phyloP scores from a whole-genome alignment of 306 rosid species.

The Malus sieversii region DNA sequence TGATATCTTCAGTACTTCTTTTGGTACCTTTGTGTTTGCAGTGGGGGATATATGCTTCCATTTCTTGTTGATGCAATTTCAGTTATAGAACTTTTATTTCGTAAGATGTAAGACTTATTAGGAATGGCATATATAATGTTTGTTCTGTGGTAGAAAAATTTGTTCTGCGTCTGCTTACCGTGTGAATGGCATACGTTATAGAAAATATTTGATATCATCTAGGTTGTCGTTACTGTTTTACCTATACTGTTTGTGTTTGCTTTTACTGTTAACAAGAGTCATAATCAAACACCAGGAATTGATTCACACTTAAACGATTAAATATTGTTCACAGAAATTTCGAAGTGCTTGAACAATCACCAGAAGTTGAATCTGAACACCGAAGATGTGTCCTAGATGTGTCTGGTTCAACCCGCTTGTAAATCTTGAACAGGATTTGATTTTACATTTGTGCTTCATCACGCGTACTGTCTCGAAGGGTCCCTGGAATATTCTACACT shows the following conservation, averaged over 20 bases:
- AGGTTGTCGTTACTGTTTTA: no score
- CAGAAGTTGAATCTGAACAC: neutral
- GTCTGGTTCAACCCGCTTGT: neutral
- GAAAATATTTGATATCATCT: neutral
- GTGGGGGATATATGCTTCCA: no score
- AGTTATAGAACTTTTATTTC: no score
- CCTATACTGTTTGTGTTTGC: neutral
- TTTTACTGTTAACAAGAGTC: neutral
- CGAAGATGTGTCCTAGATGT: neutral
- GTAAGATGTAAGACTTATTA: no score
- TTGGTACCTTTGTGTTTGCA: no score
- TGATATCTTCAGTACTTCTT: no score
- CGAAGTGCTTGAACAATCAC: neutral
- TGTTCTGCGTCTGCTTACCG: neutral
- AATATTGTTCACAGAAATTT: no score
- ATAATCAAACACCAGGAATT: neutral
- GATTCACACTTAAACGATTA: neutral
- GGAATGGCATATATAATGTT: no score
- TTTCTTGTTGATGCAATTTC: no score
- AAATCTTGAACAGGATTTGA: neutral
- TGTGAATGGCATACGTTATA: neutral
- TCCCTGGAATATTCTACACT: no score
- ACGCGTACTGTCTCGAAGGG: neutral
- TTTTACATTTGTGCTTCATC: neutral
- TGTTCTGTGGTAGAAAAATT: neutral